A percentile compares a stretch with the other conserved stretches of the same genome.
Evolutionary conservation across 2,329 filamentous ascomycete species (phyloP).

Genomic region (Dothistroma pini): DNA sequence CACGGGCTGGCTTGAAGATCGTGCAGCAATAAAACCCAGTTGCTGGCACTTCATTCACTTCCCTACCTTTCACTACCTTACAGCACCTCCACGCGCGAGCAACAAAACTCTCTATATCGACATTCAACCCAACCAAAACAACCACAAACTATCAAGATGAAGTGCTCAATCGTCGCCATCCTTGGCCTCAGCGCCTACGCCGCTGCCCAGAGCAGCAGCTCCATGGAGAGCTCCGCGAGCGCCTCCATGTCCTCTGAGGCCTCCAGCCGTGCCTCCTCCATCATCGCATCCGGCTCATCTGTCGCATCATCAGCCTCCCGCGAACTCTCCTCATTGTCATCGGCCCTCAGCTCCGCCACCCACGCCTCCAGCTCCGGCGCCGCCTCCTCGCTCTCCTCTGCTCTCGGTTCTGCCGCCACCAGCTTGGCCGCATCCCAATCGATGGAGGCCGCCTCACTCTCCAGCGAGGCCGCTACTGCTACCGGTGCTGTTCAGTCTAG

Average conservation of each 20-base stretch:
- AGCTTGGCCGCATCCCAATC: background rate
- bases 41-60: background rate
- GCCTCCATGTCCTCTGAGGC: background rate
- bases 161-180: constrained; percentile 2
- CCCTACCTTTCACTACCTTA: background rate
- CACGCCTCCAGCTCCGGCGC: background rate
- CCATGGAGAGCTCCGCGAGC: background rate
- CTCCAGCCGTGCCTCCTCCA: background rate
- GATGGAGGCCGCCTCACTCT: background rate
- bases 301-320: background rate
- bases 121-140: background rate
- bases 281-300: background rate
- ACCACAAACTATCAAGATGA: background rate
- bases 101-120: background rate
- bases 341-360: constrained; percentile 3
- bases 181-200: constrained; percentile 1
- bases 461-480: background rate
- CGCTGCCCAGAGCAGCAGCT: background rate
- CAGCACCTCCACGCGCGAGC: background rate
- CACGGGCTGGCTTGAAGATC: too few species aligned
- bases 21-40: constrained; percentile 2
- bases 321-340: background rate
- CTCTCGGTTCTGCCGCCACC: background rate
- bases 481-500: constrained; percentile 1
- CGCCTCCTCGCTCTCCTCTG: background rate